Conservation (phyloP, 176 grass and related monocot genomes). For the Stipa capillata region DNA sequence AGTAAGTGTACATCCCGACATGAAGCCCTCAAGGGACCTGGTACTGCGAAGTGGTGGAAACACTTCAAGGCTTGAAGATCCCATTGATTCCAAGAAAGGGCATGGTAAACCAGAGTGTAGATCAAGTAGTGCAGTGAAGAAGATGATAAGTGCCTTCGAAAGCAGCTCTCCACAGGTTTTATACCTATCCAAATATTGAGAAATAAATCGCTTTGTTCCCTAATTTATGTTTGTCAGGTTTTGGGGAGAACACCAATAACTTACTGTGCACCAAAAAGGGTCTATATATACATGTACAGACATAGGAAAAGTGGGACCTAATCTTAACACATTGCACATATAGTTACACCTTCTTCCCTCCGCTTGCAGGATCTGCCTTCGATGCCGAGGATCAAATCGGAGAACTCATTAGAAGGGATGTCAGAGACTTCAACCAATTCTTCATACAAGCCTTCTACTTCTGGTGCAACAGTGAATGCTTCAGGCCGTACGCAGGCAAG, state of each 20-base stretch:
- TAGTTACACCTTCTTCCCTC: background rate
- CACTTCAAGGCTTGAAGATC: background rate
- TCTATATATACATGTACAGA: background rate
- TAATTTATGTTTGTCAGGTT: background rate
- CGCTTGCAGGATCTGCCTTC: background rate
- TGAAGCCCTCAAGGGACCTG: background rate
- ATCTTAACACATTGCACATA: background rate
- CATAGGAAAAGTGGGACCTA: background rate
- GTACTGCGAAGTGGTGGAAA: background rate
- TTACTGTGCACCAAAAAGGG: background rate
- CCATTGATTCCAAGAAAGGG: constrained; percentile 15
- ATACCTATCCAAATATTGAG: background rate
- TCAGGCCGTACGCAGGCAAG: background rate
- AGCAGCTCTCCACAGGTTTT: constrained; percentile 17
- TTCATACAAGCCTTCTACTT: background rate
- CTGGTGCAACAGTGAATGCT: background rate
- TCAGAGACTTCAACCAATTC: background rate
- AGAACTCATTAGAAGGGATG: background rate
- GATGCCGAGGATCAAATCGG: constrained; percentile 7
- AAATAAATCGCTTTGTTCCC: background rate
- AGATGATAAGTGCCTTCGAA: constrained; percentile 28
- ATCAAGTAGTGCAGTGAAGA: constrained; percentile 30
- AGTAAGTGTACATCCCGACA: background rate
- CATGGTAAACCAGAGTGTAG: background rate
- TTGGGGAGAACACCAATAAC: background rate